Conservation (phyloP, 1,284 basidiomycete species). For the Puccinia horiana region DNA sequence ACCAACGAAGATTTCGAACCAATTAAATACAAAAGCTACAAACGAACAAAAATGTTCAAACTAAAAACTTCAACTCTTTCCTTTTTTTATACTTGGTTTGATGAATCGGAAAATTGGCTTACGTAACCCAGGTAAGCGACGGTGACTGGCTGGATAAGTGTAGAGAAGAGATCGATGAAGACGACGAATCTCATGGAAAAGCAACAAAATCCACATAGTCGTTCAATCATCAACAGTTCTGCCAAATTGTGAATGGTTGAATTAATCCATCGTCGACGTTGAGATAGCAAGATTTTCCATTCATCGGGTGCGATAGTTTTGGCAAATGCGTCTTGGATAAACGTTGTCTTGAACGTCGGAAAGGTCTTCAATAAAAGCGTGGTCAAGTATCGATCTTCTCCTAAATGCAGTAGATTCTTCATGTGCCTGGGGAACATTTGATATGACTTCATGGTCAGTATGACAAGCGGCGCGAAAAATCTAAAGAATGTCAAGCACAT, state of each 20-base stretch:
- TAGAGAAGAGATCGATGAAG: constrained; percentile 80
- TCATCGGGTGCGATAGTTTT: constrained; percentile 87
- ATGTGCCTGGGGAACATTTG: constrained; percentile 21
- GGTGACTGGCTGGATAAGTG: constrained; percentile 84
- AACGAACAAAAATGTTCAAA: neutral
- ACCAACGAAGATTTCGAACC: constrained; percentile 54
- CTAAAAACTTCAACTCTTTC: neutral
- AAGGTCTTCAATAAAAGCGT: constrained; percentile 93
- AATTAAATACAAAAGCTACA: constrained; percentile 51
- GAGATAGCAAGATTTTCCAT: constrained; percentile 92
- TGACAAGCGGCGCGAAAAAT: neutral
- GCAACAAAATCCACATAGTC: constrained; percentile 62
- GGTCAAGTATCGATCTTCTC: constrained; percentile 97
- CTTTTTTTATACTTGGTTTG: neutral
- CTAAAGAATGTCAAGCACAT: constrained; percentile 69
- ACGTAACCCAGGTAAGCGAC: constrained; percentile 76
- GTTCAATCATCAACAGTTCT: constrained; percentile 70
- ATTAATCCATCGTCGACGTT: constrained; percentile 99
- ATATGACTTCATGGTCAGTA: neutral
- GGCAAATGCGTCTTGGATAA: constrained; percentile 88
- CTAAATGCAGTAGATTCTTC: constrained; percentile 84
- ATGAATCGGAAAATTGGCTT: constrained; percentile 59
- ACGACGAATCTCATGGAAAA: constrained; percentile 99
- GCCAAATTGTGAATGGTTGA: constrained; percentile 96
- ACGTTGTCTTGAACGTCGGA: constrained; percentile 87